Percentiles rank a stretch among this genome's conserved stretches.
Conservation (phyloP, 2,329 filamentous ascomycete species). For the Leptodontidium sp. region DNA sequence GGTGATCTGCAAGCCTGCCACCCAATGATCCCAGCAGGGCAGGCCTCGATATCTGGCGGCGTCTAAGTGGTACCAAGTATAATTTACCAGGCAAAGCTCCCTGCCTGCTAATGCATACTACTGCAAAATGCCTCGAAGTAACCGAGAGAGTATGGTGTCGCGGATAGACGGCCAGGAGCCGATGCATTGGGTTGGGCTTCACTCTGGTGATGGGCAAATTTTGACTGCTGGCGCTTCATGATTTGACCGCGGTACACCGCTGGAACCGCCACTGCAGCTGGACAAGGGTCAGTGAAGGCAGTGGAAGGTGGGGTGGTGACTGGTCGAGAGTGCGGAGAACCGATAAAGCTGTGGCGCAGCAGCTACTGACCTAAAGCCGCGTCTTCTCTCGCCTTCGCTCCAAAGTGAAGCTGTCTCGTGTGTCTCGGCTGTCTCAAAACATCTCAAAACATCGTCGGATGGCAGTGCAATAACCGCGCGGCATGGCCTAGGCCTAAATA, state of each 20-base stretch:
- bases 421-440: slow-evolving; percentile 12
- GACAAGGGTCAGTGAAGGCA: slow-evolving; percentile 1
- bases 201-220: slow-evolving; percentile 7
- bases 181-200: slow-evolving; percentile 21
- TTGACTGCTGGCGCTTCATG: slow-evolving; percentile 35
- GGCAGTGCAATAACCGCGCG: slow-evolving; percentile 1
- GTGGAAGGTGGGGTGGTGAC: neutral
- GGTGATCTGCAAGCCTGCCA: slow-evolving; percentile 31
- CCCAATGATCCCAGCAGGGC: slow-evolving; percentile 32
- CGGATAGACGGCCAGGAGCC: slow-evolving; percentile 14
- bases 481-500: neutral
- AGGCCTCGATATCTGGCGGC: slow-evolving; percentile 26
- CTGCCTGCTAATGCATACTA: slow-evolving; percentile 16
- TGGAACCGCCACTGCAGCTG: slow-evolving; percentile 12
- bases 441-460: neutral
- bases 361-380: neutral
- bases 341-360: slow-evolving; percentile 4
- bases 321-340: neutral
- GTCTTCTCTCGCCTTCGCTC: neutral
- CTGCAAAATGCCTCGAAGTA: slow-evolving; percentile 22
- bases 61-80: slow-evolving; percentile 36
- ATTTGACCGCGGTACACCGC: slow-evolving; percentile 34
- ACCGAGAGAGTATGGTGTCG: slow-evolving; percentile 11
- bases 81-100: neutral
- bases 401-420: neutral